Conservation (phyloP, 1,284 basidiomycete species). For the Takashimella koratensis region DNA sequence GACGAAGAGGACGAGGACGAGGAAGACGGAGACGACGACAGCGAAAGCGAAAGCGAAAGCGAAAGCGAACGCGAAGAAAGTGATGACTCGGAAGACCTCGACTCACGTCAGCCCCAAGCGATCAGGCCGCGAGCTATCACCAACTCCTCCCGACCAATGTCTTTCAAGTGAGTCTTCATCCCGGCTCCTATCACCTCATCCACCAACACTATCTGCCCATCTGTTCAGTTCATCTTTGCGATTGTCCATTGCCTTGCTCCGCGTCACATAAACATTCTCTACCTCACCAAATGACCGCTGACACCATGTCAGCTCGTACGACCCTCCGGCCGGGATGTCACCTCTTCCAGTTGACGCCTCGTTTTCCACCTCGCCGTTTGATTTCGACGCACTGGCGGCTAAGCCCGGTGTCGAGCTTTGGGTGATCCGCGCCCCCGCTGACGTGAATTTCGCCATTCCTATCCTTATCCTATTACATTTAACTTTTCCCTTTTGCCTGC, state of each 20-base stretch:
- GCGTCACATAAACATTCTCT: no score
- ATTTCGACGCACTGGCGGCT: slow-evolving; percentile 35
- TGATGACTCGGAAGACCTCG: neutral
- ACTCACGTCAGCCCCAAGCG: neutral
- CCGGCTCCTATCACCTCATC: neutral
- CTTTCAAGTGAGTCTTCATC: neutral
- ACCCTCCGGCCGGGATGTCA: slow-evolving; percentile 40
- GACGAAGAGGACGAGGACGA: slow-evolving; percentile 2
- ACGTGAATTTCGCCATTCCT: slow-evolving; percentile 25
- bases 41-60: slow-evolving; percentile 21
- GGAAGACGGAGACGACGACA: slow-evolving; percentile 2
- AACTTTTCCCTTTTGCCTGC: no score
- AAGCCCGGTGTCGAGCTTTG: slow-evolving; percentile 42
- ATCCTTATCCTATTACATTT: neutral
- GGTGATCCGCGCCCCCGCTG: slow-evolving; percentile 44
- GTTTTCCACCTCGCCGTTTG: slow-evolving; percentile 36
- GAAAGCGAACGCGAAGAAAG: slow-evolving; percentile 21
- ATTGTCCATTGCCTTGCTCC: no score
- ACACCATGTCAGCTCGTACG: slow-evolving; percentile 29
- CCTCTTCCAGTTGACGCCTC: slow-evolving; percentile 20
- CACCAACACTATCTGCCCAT: no score
- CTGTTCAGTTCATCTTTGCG: no score
- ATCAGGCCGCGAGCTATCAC: no score
- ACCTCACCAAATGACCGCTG: no score
- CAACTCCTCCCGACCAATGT: neutral